These are phyloP conservation scores for Fagopyrum esculentum DNA, from an alignment of 148 eudicot genomes.

Conservation along the genomic window DNA sequence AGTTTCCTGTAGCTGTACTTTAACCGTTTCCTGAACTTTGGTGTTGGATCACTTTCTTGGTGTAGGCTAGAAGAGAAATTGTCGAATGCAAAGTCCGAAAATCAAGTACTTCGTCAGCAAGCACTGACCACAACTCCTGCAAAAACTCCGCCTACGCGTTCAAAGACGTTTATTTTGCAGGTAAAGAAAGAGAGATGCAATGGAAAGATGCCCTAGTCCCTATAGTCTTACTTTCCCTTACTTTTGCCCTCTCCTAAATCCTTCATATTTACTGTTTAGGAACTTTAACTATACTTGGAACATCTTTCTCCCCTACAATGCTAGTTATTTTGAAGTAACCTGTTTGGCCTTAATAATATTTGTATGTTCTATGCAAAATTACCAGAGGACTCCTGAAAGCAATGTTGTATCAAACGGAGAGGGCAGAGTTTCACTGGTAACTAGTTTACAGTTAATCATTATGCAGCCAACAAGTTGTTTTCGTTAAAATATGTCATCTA, in stretches of 20 bases:
- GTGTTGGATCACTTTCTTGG: background rate
- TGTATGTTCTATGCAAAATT: slow-evolving; percentile 2
- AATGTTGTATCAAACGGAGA: slow-evolving; percentile 66
- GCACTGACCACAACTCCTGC: slow-evolving; percentile 90
- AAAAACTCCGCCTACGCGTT: slow-evolving; percentile 56
- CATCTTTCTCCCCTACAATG: background rate
- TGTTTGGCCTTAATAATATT: background rate
- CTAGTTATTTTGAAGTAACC: background rate
- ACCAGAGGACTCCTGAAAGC: slow-evolving; percentile 80
- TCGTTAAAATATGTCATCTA: background rate
- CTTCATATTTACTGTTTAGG: no score
- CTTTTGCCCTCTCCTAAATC: no score
- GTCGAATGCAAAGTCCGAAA: slow-evolving; percentile 81
- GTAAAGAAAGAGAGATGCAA: slow-evolving; percentile 21
- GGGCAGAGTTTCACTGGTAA: slow-evolving; percentile 38
- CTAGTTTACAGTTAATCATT: slow-evolving; percentile 1
- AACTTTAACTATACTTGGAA: background rate
- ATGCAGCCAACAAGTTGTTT: background rate
- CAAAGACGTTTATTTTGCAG: slow-evolving; percentile 63
- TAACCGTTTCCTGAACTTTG: background rate
- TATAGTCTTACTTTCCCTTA: background rate
- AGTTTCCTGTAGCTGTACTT: background rate
- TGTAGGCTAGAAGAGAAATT: slow-evolving; percentile 92
- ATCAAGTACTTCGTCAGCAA: slow-evolving; percentile 98
- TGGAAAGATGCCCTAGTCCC: background rate